A percentile compares a stretch with the other conserved stretches of the same genome.
phyloP scores from a whole-genome alignment of 1,284 basidiomycete genomes.

The Rhodofomes roseus region DNA sequence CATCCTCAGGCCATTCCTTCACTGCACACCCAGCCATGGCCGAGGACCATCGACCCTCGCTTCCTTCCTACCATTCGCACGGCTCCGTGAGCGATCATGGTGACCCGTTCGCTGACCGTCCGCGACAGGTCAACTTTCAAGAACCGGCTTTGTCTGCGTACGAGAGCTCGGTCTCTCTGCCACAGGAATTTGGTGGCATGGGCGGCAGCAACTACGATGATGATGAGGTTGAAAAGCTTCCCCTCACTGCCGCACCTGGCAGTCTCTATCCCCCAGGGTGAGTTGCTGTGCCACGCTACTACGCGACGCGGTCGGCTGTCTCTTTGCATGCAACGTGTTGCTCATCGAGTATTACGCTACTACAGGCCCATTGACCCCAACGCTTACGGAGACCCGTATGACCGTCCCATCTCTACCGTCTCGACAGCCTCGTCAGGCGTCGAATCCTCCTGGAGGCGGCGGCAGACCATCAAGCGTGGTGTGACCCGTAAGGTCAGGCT shows the following conservation, averaged over 20 bases:
- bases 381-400: conserved; percentile 65
- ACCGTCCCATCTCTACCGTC: conserved; percentile 58
- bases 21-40: conserved; percentile 36
- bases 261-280: conserved; percentile 73
- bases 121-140: conserved; percentile 54
- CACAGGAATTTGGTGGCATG: conserved; percentile 47
- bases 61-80: conserved; percentile 37
- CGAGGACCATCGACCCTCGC: conserved; percentile 40
- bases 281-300: conserved; percentile 26
- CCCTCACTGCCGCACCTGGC: conserved; percentile 55
- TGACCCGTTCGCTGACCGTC: conserved; percentile 72
- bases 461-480: conserved; percentile 90
- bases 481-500: conserved; percentile 93
- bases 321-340: neutral
- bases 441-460: conserved; percentile 77
- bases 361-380: conserved; percentile 56
- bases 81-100: conserved; percentile 28
- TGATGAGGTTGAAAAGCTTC: conserved; percentile 72
- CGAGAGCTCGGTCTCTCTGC: conserved; percentile 53
- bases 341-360: neutral
- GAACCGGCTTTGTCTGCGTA: conserved; percentile 43
- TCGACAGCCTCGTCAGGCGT: conserved; percentile 64
- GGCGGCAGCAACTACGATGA: conserved; percentile 47
- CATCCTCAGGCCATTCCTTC: conserved; percentile 1
- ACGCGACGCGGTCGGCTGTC: neutral